A percentile compares a stretch with the other conserved stretches of the same genome.
These are phyloP conservation scores for Hawksworthiomyces lignivorus DNA, from an alignment of 2,329 filamentous ascomycete genomes.

Conservation along the genomic window DNA sequence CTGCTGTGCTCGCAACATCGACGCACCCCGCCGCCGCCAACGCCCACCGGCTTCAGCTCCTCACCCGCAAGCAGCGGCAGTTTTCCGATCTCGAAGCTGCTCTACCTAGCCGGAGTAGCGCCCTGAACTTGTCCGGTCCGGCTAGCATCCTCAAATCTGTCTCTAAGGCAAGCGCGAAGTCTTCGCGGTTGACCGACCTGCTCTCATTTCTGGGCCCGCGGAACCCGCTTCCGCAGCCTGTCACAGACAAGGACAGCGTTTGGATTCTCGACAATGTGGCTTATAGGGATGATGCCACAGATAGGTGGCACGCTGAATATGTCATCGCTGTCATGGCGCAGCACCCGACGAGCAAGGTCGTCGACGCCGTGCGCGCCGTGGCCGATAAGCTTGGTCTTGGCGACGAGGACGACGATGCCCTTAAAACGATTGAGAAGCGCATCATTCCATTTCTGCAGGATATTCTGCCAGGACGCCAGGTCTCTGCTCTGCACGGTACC, in stretches of 20 bases:
- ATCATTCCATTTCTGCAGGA: conserved; percentile 73
- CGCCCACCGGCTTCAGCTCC: conserved; percentile 37
- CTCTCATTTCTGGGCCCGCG: conserved; percentile 42
- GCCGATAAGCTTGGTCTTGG: conserved; percentile 54
- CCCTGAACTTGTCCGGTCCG: neutral
- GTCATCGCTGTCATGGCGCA: conserved; percentile 75
- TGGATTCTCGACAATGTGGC: conserved; percentile 92
- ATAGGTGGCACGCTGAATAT: conserved; percentile 73
- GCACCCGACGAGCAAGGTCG: conserved; percentile 57
- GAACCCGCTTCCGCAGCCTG: conserved; percentile 52
- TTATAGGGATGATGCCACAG: conserved; percentile 33
- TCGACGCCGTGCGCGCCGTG: conserved; percentile 62
- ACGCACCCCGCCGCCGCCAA: conserved; percentile 4
- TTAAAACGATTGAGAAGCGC: conserved; percentile 53
- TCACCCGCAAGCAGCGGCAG: conserved; percentile 38
- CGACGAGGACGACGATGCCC: conserved; percentile 37
- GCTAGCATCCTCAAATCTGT: neutral
- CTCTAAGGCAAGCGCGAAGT: conserved; percentile 2
- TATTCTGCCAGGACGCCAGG: conserved; percentile 60
- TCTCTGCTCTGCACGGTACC: conserved; percentile 53
- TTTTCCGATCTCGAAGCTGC: conserved; percentile 44
- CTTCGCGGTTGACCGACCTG: conserved; percentile 27
- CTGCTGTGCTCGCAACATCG: neutral
- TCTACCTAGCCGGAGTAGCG: conserved; percentile 28
- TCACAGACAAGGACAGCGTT: conserved; percentile 61